These are phyloP conservation scores for Mrakia gelida DNA, from an alignment of 768 basidiomycete genomes.

Conservation along the genomic window DNA sequence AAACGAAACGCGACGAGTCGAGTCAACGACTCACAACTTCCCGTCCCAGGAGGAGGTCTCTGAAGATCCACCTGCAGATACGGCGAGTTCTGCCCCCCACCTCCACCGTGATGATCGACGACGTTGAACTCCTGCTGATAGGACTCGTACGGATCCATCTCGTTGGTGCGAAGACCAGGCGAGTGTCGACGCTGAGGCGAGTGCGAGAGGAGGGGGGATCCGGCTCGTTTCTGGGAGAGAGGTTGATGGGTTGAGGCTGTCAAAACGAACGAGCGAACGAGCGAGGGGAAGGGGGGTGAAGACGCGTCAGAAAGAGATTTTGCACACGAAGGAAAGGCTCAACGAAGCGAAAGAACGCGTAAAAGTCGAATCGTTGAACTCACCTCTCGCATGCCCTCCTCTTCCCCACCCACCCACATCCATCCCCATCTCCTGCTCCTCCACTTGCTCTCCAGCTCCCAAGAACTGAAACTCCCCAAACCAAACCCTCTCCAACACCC, in stretches of 20 bases:
- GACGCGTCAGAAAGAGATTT: background rate
- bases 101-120: background rate
- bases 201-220: background rate
- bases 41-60: background rate
- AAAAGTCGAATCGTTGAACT: too few species aligned
- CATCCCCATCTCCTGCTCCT: background rate
- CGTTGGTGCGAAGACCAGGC: background rate
- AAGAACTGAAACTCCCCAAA: conserved; percentile 24
- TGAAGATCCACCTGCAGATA: background rate
- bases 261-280: background rate
- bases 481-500: conserved; percentile 26
- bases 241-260: background rate
- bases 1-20: background rate
- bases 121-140: conserved; percentile 1
- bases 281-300: background rate
- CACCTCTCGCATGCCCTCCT: background rate
- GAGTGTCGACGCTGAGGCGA: background rate
- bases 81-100: background rate
- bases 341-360: too few species aligned
- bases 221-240: background rate
- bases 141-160: background rate
- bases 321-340: background rate
- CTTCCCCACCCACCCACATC: background rate
- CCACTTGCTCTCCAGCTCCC: background rate
- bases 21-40: background rate